Evolutionary conservation across 345 rosid genomes (phyloP).

Genomic region (Crucihimalaya himalaica): DNA sequence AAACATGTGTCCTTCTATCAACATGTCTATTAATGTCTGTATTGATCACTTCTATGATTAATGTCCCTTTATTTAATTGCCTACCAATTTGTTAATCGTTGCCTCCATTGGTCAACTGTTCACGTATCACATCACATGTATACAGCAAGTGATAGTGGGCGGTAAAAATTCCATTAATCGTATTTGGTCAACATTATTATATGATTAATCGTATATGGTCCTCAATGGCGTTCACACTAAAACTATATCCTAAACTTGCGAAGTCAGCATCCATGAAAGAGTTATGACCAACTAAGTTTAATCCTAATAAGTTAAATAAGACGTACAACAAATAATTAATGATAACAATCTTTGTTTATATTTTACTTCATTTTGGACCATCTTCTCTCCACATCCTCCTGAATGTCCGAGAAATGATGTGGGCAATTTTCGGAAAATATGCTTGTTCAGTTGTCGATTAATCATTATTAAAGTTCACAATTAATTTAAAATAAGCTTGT

Average conservation of each 20-base stretch:
- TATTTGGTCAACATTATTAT: constrained; percentile 35
- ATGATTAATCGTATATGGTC: constrained; percentile 16
- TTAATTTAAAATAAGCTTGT: background rate
- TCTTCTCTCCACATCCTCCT: constrained; percentile 16
- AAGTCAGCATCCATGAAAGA: constrained; percentile 2
- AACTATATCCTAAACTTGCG: background rate
- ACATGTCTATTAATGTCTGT: constrained; percentile 13
- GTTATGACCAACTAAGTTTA: constrained; percentile 15
- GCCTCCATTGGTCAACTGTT: constrained; percentile 32
- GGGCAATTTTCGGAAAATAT: constrained; percentile 16
- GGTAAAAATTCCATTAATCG: constrained; percentile 25
- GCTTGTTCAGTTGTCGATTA: constrained; percentile 11
- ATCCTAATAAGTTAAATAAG: constrained; percentile 8
- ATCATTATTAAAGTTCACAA: constrained; percentile 11
- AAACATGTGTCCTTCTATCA: background rate
- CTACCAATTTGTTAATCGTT: constrained; percentile 15
- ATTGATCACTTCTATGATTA: background rate
- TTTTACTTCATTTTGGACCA: constrained; percentile 9
- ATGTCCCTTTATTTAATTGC: background rate
- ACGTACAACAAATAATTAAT: background rate
- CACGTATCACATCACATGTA: constrained; percentile 20
- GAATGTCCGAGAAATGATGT: constrained; percentile 18
- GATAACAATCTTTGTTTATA: background rate
- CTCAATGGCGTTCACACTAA: background rate
- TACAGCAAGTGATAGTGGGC: constrained; percentile 18